Evolutionary conservation across 768 basidiomycete species (phyloP), one percentile per base, ranked within the genome.

Genomic region (Naematelia aurantialba): DNA sequence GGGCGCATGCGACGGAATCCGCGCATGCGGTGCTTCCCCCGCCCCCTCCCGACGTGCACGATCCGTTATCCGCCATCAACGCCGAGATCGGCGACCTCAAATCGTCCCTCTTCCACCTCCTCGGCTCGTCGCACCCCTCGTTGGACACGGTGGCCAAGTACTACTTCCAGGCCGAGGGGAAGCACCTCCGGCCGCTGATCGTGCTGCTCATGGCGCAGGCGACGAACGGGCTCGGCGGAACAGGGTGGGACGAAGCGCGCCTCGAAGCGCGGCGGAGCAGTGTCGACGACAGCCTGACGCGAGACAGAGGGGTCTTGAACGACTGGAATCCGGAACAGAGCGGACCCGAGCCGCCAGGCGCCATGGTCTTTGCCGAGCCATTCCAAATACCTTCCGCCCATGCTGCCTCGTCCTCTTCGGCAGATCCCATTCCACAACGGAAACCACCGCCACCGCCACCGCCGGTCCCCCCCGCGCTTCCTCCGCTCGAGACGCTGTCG

Each of bases 171-270:
- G 89, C 91, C 11, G 79, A 79, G 45, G 79, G 79, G 0, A 92
- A 92, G 72, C 92, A 97, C 72, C 81, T 98, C 25, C 84, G 96
- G 4, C 91, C 96, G 2, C 79, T 92, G 54, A 80, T 97, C 31
- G 89, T 97, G 14, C 83, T 99, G 21, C 83, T 99, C 30, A 89
- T 96, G 77, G 81, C 89, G 17, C 87, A 88, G 58, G 96, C 93
- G 5, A 96, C 92, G 24, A 98, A 98, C 73, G 94, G 94, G 1
- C 80, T 94, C 29, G 89, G 89, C 56, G 72, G 60, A 13, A 5
- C 54, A 58, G 86, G 83, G 76, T 82, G 73, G 73, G 66, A 65
- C 26, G 22, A 61, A 22, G 56, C 59, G 25, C 45, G 63, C 54
- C 14, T 46, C 49, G 63, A 63, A 42, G 61, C 56, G 8, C 21